Evolutionary conservation across 1,284 basidiomycete genomes (phyloP).

Genomic region (Wallemia mellicola): DNA sequence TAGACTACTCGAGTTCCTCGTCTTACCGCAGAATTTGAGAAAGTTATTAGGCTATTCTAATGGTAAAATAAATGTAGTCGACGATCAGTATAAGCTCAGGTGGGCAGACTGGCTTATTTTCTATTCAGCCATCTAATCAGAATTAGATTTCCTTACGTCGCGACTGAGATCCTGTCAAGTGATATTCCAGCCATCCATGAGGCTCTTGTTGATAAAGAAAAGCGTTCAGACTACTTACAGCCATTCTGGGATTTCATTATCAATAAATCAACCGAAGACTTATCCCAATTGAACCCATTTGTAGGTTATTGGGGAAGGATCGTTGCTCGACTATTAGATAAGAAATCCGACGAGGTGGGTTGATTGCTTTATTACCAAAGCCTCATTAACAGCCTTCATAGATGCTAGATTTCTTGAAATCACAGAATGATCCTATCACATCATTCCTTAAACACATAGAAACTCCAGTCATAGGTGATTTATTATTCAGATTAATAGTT

Average conservation of each 20-base stretch:
- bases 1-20: constrained; percentile 54
- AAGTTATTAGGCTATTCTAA: constrained; percentile 52
- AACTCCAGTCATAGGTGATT: constrained; percentile 66
- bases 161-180: constrained; percentile 81
- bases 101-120: constrained; percentile 11
- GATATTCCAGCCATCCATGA: constrained; percentile 86
- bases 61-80: constrained; percentile 39
- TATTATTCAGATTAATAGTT: constrained; percentile 71
- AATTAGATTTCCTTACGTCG: constrained; percentile 62
- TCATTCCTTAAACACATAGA: constrained; percentile 62
- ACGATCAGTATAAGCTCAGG: constrained; percentile 45
- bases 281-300: constrained; percentile 19
- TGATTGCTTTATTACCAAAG: constrained; percentile 1
- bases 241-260: constrained; percentile 86
- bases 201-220: constrained; percentile 42
- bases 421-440: constrained; percentile 50
- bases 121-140: background rate
- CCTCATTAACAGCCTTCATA: constrained; percentile 14
- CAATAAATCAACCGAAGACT: constrained; percentile 22
- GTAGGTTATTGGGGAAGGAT: constrained; percentile 39
- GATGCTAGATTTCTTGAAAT: constrained; percentile 77
- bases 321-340: constrained; percentile 52
- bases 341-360: constrained; percentile 64
- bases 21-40: constrained; percentile 45
- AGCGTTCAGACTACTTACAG: constrained; percentile 28